A percentile compares a stretch with the other conserved stretches of the same genome.
Conservation (phyloP, 2,329 filamentous ascomycete genomes). For the Decorospora gaudefroyi region DNA sequence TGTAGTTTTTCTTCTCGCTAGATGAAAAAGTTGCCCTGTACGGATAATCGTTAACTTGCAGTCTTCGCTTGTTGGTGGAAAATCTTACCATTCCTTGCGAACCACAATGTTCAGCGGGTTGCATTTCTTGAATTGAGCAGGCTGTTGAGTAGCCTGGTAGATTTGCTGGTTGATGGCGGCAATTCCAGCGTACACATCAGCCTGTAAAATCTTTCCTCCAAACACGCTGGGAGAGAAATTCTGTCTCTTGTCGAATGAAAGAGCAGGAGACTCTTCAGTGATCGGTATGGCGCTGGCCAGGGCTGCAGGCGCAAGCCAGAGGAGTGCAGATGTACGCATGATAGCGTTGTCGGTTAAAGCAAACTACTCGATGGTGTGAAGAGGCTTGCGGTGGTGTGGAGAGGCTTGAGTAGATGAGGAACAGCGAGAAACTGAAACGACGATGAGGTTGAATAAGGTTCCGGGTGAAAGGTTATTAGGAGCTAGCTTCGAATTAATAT, state of each 20-base stretch:
- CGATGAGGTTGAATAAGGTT: constrained; percentile 16
- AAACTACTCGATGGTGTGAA: constrained; percentile 1
- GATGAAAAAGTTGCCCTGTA: constrained; percentile 31
- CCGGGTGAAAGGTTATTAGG: constrained; percentile 8
- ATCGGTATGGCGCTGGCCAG: constrained; percentile 25
- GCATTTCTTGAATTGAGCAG: constrained; percentile 38
- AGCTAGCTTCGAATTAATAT: constrained; percentile 13
- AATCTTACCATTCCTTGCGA: constrained; percentile 51
- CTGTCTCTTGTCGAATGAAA: constrained; percentile 25
- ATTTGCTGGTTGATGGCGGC: constrained; percentile 34
- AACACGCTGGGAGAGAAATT: constrained; percentile 12
- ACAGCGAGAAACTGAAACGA: constrained; percentile 7
- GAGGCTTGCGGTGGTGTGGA: constrained; percentile 2
- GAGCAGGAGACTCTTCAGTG: constrained; percentile 10
- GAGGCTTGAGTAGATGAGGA: constrained; percentile 10
- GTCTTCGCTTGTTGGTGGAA: background rate
- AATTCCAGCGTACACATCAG: constrained; percentile 30
- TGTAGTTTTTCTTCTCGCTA: constrained; percentile 37
- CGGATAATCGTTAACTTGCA: constrained; percentile 12
- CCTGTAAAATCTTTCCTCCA: constrained; percentile 24
- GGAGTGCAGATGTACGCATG: constrained; percentile 28
- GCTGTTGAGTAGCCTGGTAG: constrained; percentile 31
- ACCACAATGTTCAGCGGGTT: constrained; percentile 48
- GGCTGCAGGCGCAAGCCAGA: constrained; percentile 23
- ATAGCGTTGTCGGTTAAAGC: constrained; percentile 16